phyloP scores from a whole-genome alignment of 2,329 filamentous ascomycete species.

The Didymella glomerata region DNA sequence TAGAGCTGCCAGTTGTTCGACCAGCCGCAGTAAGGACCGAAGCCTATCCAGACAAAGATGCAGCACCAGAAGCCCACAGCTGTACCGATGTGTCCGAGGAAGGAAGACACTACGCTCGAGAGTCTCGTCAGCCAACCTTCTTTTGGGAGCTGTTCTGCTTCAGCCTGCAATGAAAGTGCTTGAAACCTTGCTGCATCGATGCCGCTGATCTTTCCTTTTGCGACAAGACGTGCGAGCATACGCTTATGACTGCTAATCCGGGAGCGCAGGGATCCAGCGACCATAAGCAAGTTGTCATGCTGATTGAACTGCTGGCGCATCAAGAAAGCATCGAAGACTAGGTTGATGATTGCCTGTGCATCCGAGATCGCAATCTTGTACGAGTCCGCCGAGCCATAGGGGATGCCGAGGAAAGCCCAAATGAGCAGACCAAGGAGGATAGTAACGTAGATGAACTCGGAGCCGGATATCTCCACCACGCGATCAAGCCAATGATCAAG shows the following conservation, averaged over 20 bases:
- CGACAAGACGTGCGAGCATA: conserved; percentile 8
- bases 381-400: conserved; percentile 2
- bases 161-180: neutral
- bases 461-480: conserved; percentile 13
- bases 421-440: conserved; percentile 6
- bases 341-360: conserved; percentile 13
- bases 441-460: conserved; percentile 6
- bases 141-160: neutral
- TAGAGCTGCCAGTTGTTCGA: conserved; percentile 13
- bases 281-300: conserved; percentile 17
- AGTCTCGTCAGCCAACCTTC: neutral
- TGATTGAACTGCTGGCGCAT: conserved; percentile 19
- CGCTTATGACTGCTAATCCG: conserved; percentile 13
- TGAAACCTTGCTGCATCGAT: neutral
- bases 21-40: conserved; percentile 12
- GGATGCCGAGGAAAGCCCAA: conserved; percentile 16
- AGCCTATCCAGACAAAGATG: conserved; percentile 12
- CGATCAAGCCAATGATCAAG: conserved; percentile 13
- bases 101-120: neutral
- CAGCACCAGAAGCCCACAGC: conserved; percentile 11
- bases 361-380: conserved; percentile 17
- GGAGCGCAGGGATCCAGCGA: conserved; percentile 11
- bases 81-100: conserved; percentile 13
- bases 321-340: conserved; percentile 15
- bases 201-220: neutral